Base-by-base conservation (phyloP, 2,329 filamentous ascomycete species). In the Sarocladium oryzae region DNA sequence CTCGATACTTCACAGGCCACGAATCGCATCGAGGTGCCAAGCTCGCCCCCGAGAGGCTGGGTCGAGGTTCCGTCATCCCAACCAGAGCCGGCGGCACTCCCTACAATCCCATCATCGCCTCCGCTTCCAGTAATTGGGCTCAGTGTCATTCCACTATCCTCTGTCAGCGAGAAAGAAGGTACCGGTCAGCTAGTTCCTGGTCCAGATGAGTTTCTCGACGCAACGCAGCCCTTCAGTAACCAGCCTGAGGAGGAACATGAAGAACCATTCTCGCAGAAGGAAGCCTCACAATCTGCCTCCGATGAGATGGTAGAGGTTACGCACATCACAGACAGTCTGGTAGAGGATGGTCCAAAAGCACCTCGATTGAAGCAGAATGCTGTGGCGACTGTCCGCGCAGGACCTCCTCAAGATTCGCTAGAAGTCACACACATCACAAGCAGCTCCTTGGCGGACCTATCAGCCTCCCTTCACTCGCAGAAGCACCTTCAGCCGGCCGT, bases 221-320 rank as follows among this genome's bases (percentile, higher is more conserved):
- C 63, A 15, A 68, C 66, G 1, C 66, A 69, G 50, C 60, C 69
- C 13, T 64, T 65, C 13, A 64, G 58, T 56, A 70, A 64, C n/a
- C n/a, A n/a, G n/a, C n/a, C n/a, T n/a, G n/a, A n/a, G n/a, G n/a
- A n/a, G n/a, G n/a, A n/a, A n/a, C n/a, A n/a, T n/a, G n/a, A n/a
- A n/a, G n/a, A 21, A 21, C n/a, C 5, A 3, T 30, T 13, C 6
- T 4, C 15, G 28, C 11, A 20, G n/a, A 20, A 20, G 10, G n/a
- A 11, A 13, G 16, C 16, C 11, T 26, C 28, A 21, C 26, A 7
- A 20, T n/a, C 43, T 11, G 9, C 4, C 7, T 48, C 43, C 7
- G 58, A 59, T 23, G 51, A 56, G 23, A 49, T 38, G 23, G 51
- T 59, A 9, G 61, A 69, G 7, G 53, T 64, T 18, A 68, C 66